Conservation (phyloP, 805 yeast genomes). For the Candida vaughaniae region DNA sequence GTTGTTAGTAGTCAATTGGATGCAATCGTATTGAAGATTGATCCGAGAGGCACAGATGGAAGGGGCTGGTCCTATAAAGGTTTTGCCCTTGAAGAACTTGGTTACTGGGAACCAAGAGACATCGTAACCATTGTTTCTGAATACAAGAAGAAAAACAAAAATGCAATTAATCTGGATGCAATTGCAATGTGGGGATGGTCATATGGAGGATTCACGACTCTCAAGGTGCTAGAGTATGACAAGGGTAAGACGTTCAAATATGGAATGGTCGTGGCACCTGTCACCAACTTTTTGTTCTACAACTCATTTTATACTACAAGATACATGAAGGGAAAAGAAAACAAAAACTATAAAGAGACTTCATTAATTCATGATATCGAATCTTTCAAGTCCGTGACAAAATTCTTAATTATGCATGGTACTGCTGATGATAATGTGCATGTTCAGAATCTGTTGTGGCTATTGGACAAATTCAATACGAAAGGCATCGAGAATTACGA, state of each 20-base stretch:
- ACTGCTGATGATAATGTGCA: slow-evolving; percentile 86
- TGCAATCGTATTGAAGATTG: slow-evolving; percentile 64
- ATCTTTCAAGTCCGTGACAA: slow-evolving; percentile 46
- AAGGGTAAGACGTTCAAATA: slow-evolving; percentile 60
- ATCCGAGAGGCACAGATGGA: slow-evolving; percentile 83
- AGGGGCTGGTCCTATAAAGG: slow-evolving; percentile 67
- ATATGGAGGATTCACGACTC: slow-evolving; percentile 76
- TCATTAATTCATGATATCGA: slow-evolving; percentile 44
- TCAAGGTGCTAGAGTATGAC: slow-evolving; percentile 73
- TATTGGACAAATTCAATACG: slow-evolving; percentile 65
- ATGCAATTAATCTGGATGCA: slow-evolving; percentile 51
- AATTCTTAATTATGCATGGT: slow-evolving; percentile 76
- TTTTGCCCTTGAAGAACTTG: slow-evolving; percentile 57
- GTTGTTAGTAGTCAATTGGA: slow-evolving; percentile 55
- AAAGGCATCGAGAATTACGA: slow-evolving; percentile 82
- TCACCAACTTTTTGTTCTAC: slow-evolving; percentile 72
- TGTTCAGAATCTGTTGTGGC: slow-evolving; percentile 62
- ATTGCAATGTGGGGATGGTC: slow-evolving; percentile 89
- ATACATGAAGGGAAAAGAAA: slow-evolving; percentile 61
- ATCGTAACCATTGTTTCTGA: slow-evolving; percentile 49
- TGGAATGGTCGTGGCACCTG: slow-evolving; percentile 85
- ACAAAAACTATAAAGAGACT: slow-evolving; percentile 47
- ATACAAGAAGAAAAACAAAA: slow-evolving; percentile 43
- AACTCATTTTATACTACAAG: slow-evolving; percentile 82
- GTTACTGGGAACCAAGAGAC: slow-evolving; percentile 78